phyloP scores from a whole-genome alignment of 1,139 yeast species.

The Candida sanyaensis region DNA sequence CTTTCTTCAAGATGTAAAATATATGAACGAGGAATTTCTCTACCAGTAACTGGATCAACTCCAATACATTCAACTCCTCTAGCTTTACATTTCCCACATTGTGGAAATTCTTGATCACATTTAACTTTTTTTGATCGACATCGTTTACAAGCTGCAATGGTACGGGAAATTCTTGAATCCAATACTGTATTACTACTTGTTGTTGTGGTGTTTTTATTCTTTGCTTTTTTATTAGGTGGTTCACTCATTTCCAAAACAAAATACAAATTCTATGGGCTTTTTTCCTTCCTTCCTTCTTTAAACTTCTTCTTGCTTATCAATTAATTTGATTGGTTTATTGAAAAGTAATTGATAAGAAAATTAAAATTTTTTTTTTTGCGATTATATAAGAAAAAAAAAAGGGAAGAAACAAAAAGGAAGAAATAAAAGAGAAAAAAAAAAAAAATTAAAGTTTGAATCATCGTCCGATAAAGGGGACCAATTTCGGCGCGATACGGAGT shows the following conservation, averaged over 20 bases:
- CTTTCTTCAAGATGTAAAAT: constrained; percentile 72
- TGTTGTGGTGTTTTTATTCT: not conserved
- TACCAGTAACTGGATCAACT: constrained; percentile 82
- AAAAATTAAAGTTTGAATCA: too few species aligned
- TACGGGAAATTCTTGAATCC: constrained; percentile 40
- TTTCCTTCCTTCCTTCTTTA: not conserved
- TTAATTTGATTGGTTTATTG: too few species aligned
- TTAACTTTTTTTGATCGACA: constrained; percentile 78
- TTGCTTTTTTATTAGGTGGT: constrained; percentile 8
- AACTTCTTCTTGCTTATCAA: too few species aligned
- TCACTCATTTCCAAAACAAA: not conserved
- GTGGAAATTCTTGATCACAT: constrained; percentile 84
- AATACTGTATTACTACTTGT: constrained; percentile 4
- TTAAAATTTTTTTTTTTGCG: too few species aligned
- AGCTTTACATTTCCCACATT: constrained; percentile 69
- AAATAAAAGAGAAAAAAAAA: too few species aligned
- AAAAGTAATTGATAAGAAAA: too few species aligned
- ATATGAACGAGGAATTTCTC: constrained; percentile 83
- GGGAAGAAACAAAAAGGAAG: too few species aligned
- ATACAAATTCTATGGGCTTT: too few species aligned
- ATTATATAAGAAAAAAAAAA: too few species aligned
- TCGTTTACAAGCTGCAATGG: constrained; percentile 81
- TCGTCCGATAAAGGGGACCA: too few species aligned
- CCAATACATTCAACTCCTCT: constrained; percentile 78
- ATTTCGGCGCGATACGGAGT: too few species aligned